Base-by-base conservation (phyloP, 148 eudicot genomes). In the Salicornia ramosissima region DNA sequence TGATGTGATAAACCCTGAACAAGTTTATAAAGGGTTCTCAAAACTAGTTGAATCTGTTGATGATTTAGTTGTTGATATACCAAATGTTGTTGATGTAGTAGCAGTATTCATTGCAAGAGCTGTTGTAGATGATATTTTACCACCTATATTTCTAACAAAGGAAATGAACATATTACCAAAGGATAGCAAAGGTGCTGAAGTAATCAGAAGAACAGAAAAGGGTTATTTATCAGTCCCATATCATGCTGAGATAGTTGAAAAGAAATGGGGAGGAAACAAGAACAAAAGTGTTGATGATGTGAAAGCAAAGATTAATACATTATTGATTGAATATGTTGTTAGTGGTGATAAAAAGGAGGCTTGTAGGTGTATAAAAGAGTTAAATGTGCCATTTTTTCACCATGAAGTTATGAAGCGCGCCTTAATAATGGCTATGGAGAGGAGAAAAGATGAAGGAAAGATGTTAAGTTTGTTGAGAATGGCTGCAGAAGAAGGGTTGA, bases 101-200 rank as follows among this genome's bases (percentile, higher is more conserved):
- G 86, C 91, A 28, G 21, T 87, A 26, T 84, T 84, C 30, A 79
- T 85, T 18, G 85, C 91, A 31, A 78, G 91, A 70, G 86, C 88
- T 51, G 77, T 87, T 36, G 77, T 84, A 5, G 91, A 87, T 71
- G 91, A 87, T 63, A 87, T 87, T 54, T 79, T 87, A 4, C 88
- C 91, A 0, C 91, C 88, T 28, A 79, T 81, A 25, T 87, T 87
- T 62, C 36, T 85, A 49, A 70, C 73, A 13, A 83, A 82, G 64
- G 74, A 66, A 36, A 24, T 66, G 43, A 69, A 19, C 0, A 46
- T 21, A 18, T 67, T 83, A 26, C 28, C 81, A 2, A 79, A 87
- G 18, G 81, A 74, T 3, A 84, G 86, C 4, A 79, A 81, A 70
- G 91, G 91, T 29, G 45, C 65, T 31, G 84, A 79, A 57, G 88